A percentile compares a stretch with the other conserved stretches of the same genome.
phyloP scores from a whole-genome alignment of 2,329 filamentous ascomycete genomes.

The Xylariaceae sp. region DNA sequence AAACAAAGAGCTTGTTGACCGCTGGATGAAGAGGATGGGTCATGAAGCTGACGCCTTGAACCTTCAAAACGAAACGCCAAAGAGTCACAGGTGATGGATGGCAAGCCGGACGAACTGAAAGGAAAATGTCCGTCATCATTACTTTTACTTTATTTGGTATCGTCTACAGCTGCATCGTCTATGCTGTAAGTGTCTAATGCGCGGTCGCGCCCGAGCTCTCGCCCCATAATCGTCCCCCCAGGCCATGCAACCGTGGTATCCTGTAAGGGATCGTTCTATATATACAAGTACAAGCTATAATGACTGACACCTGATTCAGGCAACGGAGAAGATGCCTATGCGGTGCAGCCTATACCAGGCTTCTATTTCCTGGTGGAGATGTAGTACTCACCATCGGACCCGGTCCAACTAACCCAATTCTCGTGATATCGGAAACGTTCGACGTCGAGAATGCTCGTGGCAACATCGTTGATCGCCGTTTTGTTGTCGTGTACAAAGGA shows the following conservation, averaged over 20 bases:
- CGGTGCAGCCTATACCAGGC: neutral
- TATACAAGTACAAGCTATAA: constrained; percentile 9
- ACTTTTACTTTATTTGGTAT: constrained; percentile 27
- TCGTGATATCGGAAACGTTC: constrained; percentile 59
- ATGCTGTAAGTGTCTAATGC: constrained; percentile 28
- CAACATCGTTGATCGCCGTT: constrained; percentile 73
- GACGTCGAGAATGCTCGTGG: constrained; percentile 71
- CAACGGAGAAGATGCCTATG: constrained; percentile 1
- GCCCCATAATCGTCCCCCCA: constrained; percentile 6
- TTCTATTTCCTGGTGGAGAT: constrained; percentile 71
- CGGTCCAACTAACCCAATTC: constrained; percentile 87
- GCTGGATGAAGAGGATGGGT: constrained; percentile 87
- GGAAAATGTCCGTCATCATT: constrained; percentile 13
- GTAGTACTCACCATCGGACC: constrained; percentile 77
- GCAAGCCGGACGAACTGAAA: constrained; percentile 5
- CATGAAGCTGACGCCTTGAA: constrained; percentile 89
- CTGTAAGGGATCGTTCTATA: constrained; percentile 7
- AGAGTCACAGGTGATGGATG: constrained; percentile 28
- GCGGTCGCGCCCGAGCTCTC: constrained; percentile 16
- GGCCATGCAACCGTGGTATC: constrained; percentile 21
- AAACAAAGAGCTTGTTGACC: constrained; percentile 82
- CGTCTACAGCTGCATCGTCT: constrained; percentile 23
- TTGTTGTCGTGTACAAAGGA: constrained; percentile 81
- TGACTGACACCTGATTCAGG: constrained; percentile 14
- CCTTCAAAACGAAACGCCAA: constrained; percentile 49